These are phyloP conservation scores for Melocanna baccifera DNA, from an alignment of 176 grass and related monocot genomes.

Conservation along the genomic window DNA sequence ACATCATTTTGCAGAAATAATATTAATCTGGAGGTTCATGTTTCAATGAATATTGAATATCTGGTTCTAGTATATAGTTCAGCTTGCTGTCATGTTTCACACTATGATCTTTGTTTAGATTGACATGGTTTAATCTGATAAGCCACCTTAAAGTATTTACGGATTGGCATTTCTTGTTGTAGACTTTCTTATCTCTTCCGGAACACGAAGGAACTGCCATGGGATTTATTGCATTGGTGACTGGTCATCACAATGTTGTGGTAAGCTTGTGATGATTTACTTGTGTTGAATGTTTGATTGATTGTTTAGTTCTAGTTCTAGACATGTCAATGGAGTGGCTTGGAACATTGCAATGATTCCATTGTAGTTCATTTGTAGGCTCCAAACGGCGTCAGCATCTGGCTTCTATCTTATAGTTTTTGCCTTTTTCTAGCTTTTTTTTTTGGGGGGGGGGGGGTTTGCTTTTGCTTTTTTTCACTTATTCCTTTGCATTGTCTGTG, in stretches of 20 bases:
- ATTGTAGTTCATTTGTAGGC: neutral
- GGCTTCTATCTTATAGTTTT: no score
- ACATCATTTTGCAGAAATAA: neutral
- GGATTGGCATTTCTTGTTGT: constrained; percentile 27
- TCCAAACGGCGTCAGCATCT: no score
- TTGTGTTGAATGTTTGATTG: neutral
- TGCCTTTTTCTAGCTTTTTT: no score
- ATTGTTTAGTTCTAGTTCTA: no score
- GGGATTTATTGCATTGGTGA: constrained; percentile 65
- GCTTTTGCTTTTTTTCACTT: no score
- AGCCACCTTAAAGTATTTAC: neutral
- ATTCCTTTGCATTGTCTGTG: no score
- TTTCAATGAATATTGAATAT: neutral
- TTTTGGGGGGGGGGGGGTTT: no score
- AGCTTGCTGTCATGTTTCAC: neutral
- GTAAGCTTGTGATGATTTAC: constrained; percentile 42
- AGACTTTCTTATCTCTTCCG: constrained; percentile 77
- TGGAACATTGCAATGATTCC: neutral
- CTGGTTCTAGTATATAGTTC: constrained; percentile 10
- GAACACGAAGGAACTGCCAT: constrained; percentile 51
- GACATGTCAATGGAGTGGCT: neutral
- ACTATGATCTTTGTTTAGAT: neutral
- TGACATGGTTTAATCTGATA: constrained; percentile 14
- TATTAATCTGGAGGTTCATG: constrained; percentile 3
- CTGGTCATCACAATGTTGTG: constrained; percentile 47